phyloP scores from a whole-genome alignment of 2,329 filamentous ascomycete genomes.

The Colletotrichum sp. region DNA sequence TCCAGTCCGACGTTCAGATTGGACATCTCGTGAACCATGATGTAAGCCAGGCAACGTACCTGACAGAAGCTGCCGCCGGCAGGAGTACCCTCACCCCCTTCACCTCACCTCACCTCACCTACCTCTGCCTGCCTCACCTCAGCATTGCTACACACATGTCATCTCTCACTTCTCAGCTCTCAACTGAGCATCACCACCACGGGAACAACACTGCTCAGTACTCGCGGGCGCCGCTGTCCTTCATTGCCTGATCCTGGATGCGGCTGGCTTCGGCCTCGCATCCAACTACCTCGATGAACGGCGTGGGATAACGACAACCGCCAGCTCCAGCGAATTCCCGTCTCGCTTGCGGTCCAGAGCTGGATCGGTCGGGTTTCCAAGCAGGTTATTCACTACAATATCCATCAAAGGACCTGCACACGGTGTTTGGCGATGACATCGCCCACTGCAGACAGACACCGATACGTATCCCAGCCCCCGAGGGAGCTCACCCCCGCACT shows the following conservation, averaged over 20 bases:
- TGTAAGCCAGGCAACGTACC: neutral
- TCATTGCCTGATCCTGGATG: constrained; percentile 1
- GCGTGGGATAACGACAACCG: neutral
- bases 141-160: neutral
- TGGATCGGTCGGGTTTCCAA: neutral
- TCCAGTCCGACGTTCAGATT: neutral
- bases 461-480: neutral
- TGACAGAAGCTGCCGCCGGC: neutral
- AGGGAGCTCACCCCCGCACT: neutral
- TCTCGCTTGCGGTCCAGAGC: neutral
- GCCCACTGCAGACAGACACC: neutral
- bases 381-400: neutral
- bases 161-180: constrained; percentile 5
- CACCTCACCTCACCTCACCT: neutral
- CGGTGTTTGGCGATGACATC: neutral
- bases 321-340: neutral
- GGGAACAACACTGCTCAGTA: neutral
- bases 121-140: neutral
- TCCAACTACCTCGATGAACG: neutral
- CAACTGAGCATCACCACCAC: neutral
- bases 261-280: constrained; percentile 16
- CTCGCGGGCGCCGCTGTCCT: neutral
- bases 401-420: neutral
- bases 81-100: neutral
- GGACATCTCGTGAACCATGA: neutral